Evolutionary conservation across 257 asterid genomes (phyloP), one percentile per base, ranked within the genome.

Genomic region (Forsythia viridissima): DNA sequence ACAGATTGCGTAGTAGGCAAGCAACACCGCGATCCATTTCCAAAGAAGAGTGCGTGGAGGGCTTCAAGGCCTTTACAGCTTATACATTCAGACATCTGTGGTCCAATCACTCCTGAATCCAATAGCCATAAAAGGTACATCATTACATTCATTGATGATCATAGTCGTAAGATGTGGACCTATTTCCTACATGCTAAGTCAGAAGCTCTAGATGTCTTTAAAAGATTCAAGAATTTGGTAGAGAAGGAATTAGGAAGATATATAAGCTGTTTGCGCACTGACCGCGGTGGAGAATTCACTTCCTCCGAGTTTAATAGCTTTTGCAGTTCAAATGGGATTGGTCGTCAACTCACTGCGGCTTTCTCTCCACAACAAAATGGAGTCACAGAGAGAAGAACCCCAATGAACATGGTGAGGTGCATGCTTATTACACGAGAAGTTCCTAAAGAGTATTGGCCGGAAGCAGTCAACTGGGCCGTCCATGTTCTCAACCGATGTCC

Each of bases 21-120:
- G 73, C 73, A 69, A 69, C 73, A 69, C 12, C 41, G 73, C 7
- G 16, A 34, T n/a, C 34, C 39, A 36, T n/a, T 69, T 36, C 73
- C 73, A 20, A 69, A 69, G 73, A 69, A 69, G 38, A 69, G 43
- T 69, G 39, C 16, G 8, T 36, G 73, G 41, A n/a, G 73, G 10
- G 34, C 73, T 21, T 69, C 73, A 69, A 20, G 8, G 42, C 8
- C 39, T n/a, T 69, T 69, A 3, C 43, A 69, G 40, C 16, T 24
- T 24, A 38, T 69, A n/a, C 73, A 69, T 36, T 69, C 73, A 69
- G 16, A 68, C 72, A 68, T 68, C 4, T 68, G 72, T 68, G 42
- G 72, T 3, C 72, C 72, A 30, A 68, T 24, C 13, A 16, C 72
- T 68, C 72, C 72, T 16, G 36, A 20, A 16, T 68, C 72, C 21